A percentile compares a stretch with the other conserved stretches of the same genome.
phyloP scores from a whole-genome alignment of 2,329 filamentous ascomycete species.

The Aureobasidium sp. region DNA sequence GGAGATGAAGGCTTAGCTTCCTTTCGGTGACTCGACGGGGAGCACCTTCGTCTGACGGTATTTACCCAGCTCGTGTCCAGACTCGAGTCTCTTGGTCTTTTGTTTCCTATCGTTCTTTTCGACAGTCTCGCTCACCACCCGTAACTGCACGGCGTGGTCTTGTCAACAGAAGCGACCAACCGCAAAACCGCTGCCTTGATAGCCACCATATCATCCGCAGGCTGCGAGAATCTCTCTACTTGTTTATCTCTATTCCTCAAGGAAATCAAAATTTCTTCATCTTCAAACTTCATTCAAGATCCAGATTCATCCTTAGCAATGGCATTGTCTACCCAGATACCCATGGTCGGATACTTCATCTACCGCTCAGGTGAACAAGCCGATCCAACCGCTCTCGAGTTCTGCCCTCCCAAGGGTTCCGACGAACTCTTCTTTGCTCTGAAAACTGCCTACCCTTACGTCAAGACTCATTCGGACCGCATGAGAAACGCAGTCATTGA shows the following conservation, averaged over 20 bases:
- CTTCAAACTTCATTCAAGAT: background rate
- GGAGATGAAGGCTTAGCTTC: background rate
- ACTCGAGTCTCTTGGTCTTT: background rate
- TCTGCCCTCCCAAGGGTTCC: conserved; percentile 32
- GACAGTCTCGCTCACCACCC: conserved; percentile 11
- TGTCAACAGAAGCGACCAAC: conserved; percentile 7
- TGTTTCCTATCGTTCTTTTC: conserved; percentile 2
- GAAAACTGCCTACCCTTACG: conserved; percentile 26
- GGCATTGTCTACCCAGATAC: conserved; percentile 11
- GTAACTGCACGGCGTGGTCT: conserved; percentile 2
- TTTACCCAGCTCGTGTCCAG: conserved; percentile 11
- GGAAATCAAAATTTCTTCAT: conserved; percentile 9
- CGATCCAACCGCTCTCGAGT: conserved; percentile 27
- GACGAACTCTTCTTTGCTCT: conserved; percentile 33
- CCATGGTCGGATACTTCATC: conserved; percentile 25
- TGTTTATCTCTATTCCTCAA: background rate
- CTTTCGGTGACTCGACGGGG: conserved; percentile 5
- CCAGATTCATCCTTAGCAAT: background rate
- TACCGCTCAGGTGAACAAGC: conserved; percentile 28
- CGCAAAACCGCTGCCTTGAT: conserved; percentile 4
- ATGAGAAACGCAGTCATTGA: conserved; percentile 33
- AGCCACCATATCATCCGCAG: conserved; percentile 6
- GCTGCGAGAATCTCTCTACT: background rate
- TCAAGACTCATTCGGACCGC: conserved; percentile 30
- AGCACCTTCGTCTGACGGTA: background rate